Base-by-base conservation (phyloP, 208 protist species). In the Leishmania braziliensis region DNA sequence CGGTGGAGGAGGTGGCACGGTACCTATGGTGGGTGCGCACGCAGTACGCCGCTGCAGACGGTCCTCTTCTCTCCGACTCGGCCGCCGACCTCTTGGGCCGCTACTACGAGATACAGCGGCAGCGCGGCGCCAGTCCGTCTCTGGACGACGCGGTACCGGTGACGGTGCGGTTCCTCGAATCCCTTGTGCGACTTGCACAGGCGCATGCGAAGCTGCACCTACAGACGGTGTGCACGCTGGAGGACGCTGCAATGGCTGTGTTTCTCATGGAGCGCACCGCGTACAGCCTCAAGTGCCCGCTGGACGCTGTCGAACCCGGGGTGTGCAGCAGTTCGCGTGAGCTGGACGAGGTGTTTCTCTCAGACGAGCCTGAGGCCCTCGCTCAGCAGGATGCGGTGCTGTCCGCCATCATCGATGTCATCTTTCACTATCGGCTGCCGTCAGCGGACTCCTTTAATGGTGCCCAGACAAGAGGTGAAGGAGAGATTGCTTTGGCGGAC, bases 161-260 rank as follows among this genome's bases (percentile, higher is more conserved):
- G 14, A 99, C 99, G 5, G 94, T 99, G 69, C 97, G 98, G 53
- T 81, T 99, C 20, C 92, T 99, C 14, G 98, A 99, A 84, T 96
- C 90, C 51, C 89, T 99, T 56, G 97, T 99, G 74, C 89, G 98
- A 46, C 87, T 99, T 4, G 88, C 97, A 29, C 97, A 99, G 89
- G 98, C 98, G 6, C 95, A 99, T 88, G 97, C 98, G 0, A 96
- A 98, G 84, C 84, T 99, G 53, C 98, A 99, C 89, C 71, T 96
- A 76, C 89, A 95, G 80, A 71, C 90, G 29, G 65, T 91, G 3
- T 95, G 93, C 82, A 91, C 89, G 23, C 75, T 95, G 36, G 88
- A 95, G 58, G 95, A 98, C 75, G 95, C 92, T 16, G 93, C 94
- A n/a, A 92, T 96, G 86, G 90, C 94, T 18, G 89, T 98, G 39